Percentiles rank a stretch among this genome's conserved stretches.
Conservation (phyloP, 306 rosid species). For the Hippophae rhamnoides region DNA sequence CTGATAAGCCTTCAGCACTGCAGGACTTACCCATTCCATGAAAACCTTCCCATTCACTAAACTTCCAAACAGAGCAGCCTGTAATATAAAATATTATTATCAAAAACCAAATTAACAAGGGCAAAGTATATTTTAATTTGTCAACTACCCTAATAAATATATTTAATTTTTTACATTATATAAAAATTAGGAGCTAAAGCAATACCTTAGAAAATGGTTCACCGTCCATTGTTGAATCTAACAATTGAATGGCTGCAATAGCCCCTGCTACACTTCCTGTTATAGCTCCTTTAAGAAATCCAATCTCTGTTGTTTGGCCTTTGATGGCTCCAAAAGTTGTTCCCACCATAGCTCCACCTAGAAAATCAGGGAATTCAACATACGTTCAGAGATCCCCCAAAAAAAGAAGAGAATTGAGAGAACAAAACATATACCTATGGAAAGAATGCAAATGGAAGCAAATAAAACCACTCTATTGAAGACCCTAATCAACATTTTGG, state of each 20-base stretch:
- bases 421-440: conserved; percentile 20
- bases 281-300: conserved; percentile 24
- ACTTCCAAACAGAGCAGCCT: conserved; percentile 31
- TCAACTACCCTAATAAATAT: neutral
- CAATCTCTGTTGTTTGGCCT: conserved; percentile 44
- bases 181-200: neutral
- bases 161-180: neutral
- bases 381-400: neutral
- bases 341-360: conserved; percentile 39
- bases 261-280: conserved; percentile 35
- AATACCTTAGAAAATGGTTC: conserved; percentile 26
- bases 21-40: conserved; percentile 30
- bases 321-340: conserved; percentile 33
- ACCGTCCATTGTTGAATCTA: conserved; percentile 19
- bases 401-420: neutral
- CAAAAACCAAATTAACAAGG: neutral
- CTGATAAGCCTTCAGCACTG: conserved; percentile 26
- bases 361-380: neutral
- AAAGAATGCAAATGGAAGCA: conserved; percentile 24
- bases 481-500: conserved; percentile 1
- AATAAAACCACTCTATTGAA: conserved; percentile 12
- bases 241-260: conserved; percentile 28
- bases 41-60: conserved; percentile 33
- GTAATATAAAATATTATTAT: neutral
- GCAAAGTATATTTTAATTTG: neutral